A percentile compares a stretch with the other conserved stretches of the same genome.
These are phyloP conservation scores for Fusarium torreyae DNA, from an alignment of 2,329 filamentous ascomycete genomes.

Conservation along the genomic window DNA sequence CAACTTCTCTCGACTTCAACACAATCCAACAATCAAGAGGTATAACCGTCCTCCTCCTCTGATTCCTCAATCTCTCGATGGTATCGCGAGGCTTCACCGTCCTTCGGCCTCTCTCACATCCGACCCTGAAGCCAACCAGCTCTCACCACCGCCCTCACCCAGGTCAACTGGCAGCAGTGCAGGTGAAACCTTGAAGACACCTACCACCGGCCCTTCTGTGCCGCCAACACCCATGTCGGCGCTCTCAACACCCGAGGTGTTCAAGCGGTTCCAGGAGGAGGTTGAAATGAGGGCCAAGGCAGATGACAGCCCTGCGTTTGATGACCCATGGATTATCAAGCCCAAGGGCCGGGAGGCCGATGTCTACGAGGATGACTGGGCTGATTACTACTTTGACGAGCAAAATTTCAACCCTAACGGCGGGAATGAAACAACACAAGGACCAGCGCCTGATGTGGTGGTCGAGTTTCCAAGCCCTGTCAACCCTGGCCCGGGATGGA, in stretches of 20 bases:
- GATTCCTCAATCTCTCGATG: constrained; percentile 25
- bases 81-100: constrained; percentile 37
- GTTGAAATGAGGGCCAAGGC: constrained; percentile 15
- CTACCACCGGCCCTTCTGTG: constrained; percentile 12
- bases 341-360: constrained; percentile 23
- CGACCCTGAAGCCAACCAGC: constrained; percentile 36
- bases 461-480: constrained; percentile 41
- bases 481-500: constrained; percentile 47
- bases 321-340: constrained; percentile 32
- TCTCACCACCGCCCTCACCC: constrained; percentile 32
- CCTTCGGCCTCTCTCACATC: constrained; percentile 29
- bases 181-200: constrained; percentile 26
- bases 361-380: constrained; percentile 51
- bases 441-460: constrained; percentile 25
- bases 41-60: constrained; percentile 41
- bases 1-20: constrained; percentile 24
- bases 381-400: constrained; percentile 54
- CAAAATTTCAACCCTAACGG: constrained; percentile 38
- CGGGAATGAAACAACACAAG: constrained; percentile 12
- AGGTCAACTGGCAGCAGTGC: constrained; percentile 19
- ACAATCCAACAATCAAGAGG: constrained; percentile 31
- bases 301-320: constrained; percentile 25
- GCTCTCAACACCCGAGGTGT: constrained; percentile 43
- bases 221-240: constrained; percentile 42
- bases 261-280: constrained; percentile 41